phyloP scores from a whole-genome alignment of 345 rosid genomes.

The Arabis hirsuta region DNA sequence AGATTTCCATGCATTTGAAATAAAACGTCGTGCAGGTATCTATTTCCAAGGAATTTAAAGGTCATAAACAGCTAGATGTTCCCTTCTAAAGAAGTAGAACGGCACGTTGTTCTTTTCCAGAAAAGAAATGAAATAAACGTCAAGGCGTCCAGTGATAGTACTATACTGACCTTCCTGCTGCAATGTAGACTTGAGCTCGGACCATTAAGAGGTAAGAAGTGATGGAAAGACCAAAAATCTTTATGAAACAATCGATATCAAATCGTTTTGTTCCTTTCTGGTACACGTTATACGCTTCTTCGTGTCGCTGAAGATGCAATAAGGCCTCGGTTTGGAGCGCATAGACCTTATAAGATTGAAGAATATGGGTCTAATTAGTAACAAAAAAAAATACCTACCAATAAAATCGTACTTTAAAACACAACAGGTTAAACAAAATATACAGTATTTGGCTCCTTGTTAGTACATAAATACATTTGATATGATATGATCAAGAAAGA shows the following conservation, averaged over 20 bases:
- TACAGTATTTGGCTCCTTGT: background rate
- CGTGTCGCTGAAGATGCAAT: constrained; percentile 58
- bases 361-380: background rate
- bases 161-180: constrained; percentile 67
- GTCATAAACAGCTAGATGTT: background rate
- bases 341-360: constrained; percentile 45
- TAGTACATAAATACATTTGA: background rate
- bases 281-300: constrained; percentile 60
- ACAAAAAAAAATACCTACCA: background rate
- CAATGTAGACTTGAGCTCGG: constrained; percentile 61
- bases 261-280: constrained; percentile 51
- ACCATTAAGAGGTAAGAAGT: constrained; percentile 53
- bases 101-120: background rate
- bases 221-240: constrained; percentile 53
- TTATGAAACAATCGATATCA: constrained; percentile 46
- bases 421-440: background rate
- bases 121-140: constrained; percentile 7
- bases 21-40: background rate
- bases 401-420: background rate
- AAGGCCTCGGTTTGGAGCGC: constrained; percentile 71
- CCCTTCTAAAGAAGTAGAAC: background rate
- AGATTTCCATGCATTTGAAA: background rate
- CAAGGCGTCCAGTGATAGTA: constrained; percentile 10
- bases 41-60: background rate
- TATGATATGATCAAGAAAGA: constrained; percentile 2